Conservation (phyloP, 75 land plant genomes). For the Cupressus sempervirens region DNA sequence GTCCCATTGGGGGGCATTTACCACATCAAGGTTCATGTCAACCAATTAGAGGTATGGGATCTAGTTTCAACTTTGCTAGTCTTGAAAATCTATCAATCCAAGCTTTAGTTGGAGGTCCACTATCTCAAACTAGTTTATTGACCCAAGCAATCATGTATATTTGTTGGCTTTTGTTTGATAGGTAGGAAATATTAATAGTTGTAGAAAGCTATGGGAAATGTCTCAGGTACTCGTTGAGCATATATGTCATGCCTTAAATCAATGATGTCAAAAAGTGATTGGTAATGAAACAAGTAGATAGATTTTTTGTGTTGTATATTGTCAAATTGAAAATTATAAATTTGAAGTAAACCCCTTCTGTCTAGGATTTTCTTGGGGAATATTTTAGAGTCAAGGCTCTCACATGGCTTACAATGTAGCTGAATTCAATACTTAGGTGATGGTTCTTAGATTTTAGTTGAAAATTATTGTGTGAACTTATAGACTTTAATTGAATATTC, state of each 20-base stretch:
- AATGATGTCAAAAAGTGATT: neutral
- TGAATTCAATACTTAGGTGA: conserved; percentile 86
- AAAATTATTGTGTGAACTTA: neutral
- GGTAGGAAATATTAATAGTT: neutral
- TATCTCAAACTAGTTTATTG: conserved; percentile 79
- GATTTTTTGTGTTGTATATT: too few relatives aligned
- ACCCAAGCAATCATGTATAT: conserved; percentile 42
- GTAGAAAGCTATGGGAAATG: conserved; percentile 56
- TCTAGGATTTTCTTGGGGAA: conserved; percentile 89
- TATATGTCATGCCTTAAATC: neutral
- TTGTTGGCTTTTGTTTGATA: neutral
- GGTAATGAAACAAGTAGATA: neutral
- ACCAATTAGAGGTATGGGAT: conserved; percentile 52
- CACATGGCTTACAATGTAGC: conserved; percentile 87
- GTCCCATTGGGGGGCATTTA: too few relatives aligned
- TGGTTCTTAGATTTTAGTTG: neutral
- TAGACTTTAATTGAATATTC: neutral
- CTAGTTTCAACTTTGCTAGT: conserved; percentile 75
- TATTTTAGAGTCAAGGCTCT: conserved; percentile 98
- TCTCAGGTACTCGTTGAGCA: conserved; percentile 65
- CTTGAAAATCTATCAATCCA: conserved; percentile 83
- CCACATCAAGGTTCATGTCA: conserved; percentile 72
- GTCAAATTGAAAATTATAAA: neutral
- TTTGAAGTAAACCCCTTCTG: neutral
- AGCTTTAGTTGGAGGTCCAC: conserved; percentile 78